Evolutionary conservation across 106 monocot species (phyloP).

Genomic region (Alisma plantagoaquatica): DNA sequence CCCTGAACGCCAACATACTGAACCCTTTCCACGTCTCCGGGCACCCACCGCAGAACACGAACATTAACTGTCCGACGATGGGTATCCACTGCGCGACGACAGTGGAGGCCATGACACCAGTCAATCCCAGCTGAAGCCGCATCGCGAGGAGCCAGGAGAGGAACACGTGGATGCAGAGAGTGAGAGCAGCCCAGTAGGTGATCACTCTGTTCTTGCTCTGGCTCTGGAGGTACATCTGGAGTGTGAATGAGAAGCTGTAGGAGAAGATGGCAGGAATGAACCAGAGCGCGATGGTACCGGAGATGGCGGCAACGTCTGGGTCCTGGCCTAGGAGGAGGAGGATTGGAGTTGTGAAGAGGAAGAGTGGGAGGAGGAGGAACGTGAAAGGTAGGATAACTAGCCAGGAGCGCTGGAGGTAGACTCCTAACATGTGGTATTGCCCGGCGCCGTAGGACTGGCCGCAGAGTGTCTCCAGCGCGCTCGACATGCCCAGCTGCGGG

Average conservation of each 20-base stretch:
- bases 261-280: constrained; percentile 52
- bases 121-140: constrained; percentile 27
- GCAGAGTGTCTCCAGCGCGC: constrained; percentile 56
- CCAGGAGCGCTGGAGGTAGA: constrained; percentile 66
- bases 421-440: constrained; percentile 53
- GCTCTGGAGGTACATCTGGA: constrained; percentile 72
- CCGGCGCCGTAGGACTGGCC: constrained; percentile 58
- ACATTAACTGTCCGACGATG: constrained; percentile 43
- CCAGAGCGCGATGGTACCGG: constrained; percentile 47
- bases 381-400: constrained; percentile 23
- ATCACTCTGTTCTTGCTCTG: constrained; percentile 64
- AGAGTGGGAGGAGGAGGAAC: constrained; percentile 27
- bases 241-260: constrained; percentile 44
- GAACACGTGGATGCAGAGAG: constrained; percentile 28
- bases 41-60: constrained; percentile 29
- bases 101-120: constrained; percentile 47
- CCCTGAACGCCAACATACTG: constrained; percentile 12
- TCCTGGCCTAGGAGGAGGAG: constrained; percentile 53
- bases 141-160: constrained; percentile 33
- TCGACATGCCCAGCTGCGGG: constrained; percentile 57
- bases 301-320: constrained; percentile 25
- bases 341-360: constrained; percentile 42
- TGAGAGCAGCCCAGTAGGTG: constrained; percentile 27
- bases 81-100: constrained; percentile 50
- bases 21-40: constrained; percentile 27